phyloP scores from a whole-genome alignment of 2,329 filamentous ascomycete species.

The Fusarium ramigenum region DNA sequence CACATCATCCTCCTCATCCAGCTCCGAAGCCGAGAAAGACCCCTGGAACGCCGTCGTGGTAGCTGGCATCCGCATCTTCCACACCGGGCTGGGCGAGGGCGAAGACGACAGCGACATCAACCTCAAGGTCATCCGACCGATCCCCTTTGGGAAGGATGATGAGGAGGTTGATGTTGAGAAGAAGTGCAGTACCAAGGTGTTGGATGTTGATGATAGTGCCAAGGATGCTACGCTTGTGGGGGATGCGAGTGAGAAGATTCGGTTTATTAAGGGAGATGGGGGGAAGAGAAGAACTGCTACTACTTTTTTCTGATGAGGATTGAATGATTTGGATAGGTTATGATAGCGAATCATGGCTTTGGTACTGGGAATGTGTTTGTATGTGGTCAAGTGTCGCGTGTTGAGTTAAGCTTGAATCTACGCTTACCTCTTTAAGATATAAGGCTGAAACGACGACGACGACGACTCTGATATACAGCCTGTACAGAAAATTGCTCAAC shows the following conservation, averaged over 20 bases:
- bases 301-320: neutral
- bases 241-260: conserved; percentile 46
- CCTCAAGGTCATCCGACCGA: conserved; percentile 53
- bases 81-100: conserved; percentile 52
- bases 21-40: conserved; percentile 64
- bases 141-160: conserved; percentile 43
- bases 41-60: conserved; percentile 73
- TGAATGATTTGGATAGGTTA: neutral
- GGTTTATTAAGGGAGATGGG: conserved; percentile 48
- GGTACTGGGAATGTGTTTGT: neutral
- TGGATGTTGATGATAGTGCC: conserved; percentile 58
- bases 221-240: conserved; percentile 55
- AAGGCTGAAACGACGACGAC: neutral
- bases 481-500: rapidly evolving
- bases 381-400: neutral
- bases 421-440: neutral
- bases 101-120: conserved; percentile 49
- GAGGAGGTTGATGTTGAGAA: conserved; percentile 36
- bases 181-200: conserved; percentile 45
- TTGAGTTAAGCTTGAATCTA: neutral
- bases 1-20: conserved; percentile 51
- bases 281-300: conserved; percentile 13
- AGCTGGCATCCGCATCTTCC: conserved; percentile 69
- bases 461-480: rapidly evolving
- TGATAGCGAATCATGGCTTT: neutral